Evolutionary conservation across 1,139 yeast species (phyloP).

Genomic region (Hemisphaericaspora subhashii): DNA sequence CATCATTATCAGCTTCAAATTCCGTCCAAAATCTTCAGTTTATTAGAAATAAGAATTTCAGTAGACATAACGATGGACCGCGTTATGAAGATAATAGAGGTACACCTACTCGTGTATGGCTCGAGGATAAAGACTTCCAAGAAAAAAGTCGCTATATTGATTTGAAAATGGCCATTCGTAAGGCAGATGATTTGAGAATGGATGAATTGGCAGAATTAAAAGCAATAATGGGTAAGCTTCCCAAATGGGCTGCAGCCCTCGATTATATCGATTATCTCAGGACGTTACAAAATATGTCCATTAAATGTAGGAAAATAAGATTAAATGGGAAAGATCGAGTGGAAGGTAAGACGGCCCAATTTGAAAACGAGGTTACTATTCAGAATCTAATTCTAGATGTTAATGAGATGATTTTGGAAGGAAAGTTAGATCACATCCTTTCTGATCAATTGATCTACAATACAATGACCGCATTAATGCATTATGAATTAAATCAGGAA

Average conservation of each 20-base stretch:
- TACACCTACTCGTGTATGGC: too few species aligned
- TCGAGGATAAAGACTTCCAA: too few species aligned
- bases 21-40: too few species aligned
- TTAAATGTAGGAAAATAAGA: conserved; percentile 25
- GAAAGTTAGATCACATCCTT: conserved; percentile 23
- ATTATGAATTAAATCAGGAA: conserved; percentile 35
- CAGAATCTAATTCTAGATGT: conserved; percentile 36
- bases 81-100: too few species aligned
- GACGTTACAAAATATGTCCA: conserved; percentile 9
- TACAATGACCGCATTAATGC: conserved; percentile 14
- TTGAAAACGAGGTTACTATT: conserved; percentile 31
- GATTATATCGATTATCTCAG: conserved; percentile 18
- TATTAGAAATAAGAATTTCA: too few species aligned
- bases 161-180: too few species aligned
- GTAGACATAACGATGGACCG: too few species aligned
- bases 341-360: conserved; percentile 34
- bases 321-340: conserved; percentile 36
- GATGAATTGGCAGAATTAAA: too few species aligned
- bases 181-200: too few species aligned
- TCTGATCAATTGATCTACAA: not conserved
- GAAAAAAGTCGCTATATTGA: too few species aligned
- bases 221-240: not conserved
- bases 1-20: too few species aligned
- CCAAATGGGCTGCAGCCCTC: not conserved
- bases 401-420: conserved; percentile 31